Percentiles rank a stretch among this genome's conserved stretches.
Conservation (phyloP, 768 basidiomycete genomes). For the Mycena pura region DNA sequence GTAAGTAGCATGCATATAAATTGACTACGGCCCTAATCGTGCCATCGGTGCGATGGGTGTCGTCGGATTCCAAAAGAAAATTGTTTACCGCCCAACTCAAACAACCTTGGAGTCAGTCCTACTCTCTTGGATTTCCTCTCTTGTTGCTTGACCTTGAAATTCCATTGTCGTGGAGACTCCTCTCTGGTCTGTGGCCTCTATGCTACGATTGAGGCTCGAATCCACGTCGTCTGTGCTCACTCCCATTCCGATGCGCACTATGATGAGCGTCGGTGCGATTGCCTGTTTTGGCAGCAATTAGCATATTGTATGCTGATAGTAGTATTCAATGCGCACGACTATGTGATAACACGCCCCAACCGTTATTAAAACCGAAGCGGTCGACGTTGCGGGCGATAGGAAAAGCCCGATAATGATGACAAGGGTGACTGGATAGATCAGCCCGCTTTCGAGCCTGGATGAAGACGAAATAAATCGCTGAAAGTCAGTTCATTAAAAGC, state of each 20-base stretch:
- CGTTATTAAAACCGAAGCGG: slow-evolving; percentile 2
- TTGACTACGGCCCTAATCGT: too few relatives aligned
- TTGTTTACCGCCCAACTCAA: too few relatives aligned
- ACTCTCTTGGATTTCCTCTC: too few relatives aligned
- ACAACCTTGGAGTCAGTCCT: too few relatives aligned
- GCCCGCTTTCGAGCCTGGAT: slow-evolving; percentile 10
- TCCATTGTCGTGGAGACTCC: too few relatives aligned
- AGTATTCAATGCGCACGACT: background rate
- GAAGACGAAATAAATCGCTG: background rate
- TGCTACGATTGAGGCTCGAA: too few relatives aligned
- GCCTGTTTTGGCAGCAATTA: background rate
- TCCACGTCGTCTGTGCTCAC: slow-evolving; percentile 12
- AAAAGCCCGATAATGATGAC: background rate
- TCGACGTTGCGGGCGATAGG: background rate
- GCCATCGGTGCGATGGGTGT: too few relatives aligned
- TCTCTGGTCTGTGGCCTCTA: too few relatives aligned
- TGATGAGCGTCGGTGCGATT: slow-evolving; percentile 14
- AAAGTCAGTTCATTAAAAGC: background rate
- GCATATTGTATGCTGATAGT: background rate
- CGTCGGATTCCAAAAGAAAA: too few relatives aligned
- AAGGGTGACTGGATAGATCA: slow-evolving; percentile 10
- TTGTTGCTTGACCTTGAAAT: too few relatives aligned
- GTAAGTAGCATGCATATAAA: too few relatives aligned
- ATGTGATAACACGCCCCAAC: slow-evolving; percentile 7
- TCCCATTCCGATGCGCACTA: slow-evolving; percentile 5